phyloP scores from a whole-genome alignment of 345 rosid genomes.

The Melaleuca quinquenervia region DNA sequence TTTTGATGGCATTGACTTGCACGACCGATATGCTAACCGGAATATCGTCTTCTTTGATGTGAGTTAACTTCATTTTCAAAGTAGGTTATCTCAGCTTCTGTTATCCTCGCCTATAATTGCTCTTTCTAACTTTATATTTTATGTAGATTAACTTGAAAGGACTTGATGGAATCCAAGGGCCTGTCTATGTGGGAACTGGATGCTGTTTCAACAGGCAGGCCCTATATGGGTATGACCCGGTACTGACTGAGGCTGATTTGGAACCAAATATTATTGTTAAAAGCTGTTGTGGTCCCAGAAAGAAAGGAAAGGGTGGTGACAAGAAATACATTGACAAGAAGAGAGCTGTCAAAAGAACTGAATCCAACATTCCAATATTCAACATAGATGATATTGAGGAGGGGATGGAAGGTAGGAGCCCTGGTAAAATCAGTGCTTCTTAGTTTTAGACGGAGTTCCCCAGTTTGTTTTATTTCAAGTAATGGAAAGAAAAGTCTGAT shows the following conservation, averaged over 20 bases:
- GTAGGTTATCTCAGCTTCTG: neutral
- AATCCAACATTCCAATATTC: conserved; percentile 9
- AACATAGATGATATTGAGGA: conserved; percentile 10
- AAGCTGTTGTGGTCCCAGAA: conserved; percentile 92
- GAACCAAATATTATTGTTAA: conserved; percentile 86
- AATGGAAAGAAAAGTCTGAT: neutral
- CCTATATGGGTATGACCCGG: conserved; percentile 91
- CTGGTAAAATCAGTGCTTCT: neutral
- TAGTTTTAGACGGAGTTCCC: neutral
- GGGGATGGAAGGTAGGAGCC: conserved; percentile 5
- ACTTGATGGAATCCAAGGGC: conserved; percentile 92
- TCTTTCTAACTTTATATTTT: neutral
- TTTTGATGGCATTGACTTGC: conserved; percentile 43
- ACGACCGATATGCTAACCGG: conserved; percentile 97
- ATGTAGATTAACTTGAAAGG: conserved; percentile 92
- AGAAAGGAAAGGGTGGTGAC: conserved; percentile 49
- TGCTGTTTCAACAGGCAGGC: conserved; percentile 97
- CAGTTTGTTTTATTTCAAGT: neutral
- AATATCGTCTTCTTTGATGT: conserved; percentile 96
- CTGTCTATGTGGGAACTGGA: conserved; percentile 97
- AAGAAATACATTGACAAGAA: conserved; percentile 10
- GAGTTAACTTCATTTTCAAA: neutral
- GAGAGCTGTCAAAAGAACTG: conserved; percentile 3
- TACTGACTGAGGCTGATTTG: conserved; percentile 83
- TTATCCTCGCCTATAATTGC: neutral